Conservation (phyloP, 2,329 filamentous ascomycete genomes). For the Aspergillus texensis region DNA sequence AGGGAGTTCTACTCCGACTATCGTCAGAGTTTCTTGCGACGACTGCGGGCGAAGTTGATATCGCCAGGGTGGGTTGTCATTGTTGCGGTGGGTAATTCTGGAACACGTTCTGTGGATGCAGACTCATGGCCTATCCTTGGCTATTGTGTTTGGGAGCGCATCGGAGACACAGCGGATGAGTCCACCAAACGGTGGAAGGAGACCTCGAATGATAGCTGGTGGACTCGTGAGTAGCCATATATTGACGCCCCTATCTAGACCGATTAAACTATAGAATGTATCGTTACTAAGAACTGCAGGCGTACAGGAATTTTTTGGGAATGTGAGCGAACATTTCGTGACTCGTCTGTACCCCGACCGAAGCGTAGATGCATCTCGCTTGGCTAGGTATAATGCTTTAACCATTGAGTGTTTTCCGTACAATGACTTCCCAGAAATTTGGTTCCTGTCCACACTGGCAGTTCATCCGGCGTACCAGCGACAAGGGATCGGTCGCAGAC, state of each 20-base stretch:
- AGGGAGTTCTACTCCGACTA: constrained; percentile 13
- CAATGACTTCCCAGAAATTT: constrained; percentile 8
- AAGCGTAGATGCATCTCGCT: constrained; percentile 13
- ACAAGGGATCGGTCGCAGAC: constrained; percentile 18
- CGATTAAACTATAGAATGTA: not conserved
- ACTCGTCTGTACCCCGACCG: constrained; percentile 12
- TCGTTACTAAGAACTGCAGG: not conserved
- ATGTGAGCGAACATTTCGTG: constrained; percentile 1
- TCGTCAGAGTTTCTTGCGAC: constrained; percentile 14
- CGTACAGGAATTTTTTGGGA: not conserved
- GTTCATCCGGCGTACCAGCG: constrained; percentile 18
- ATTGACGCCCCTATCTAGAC: no score
- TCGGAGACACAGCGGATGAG: constrained; percentile 7
- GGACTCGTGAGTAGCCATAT: constrained; percentile 5
- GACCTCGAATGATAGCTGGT: constrained; percentile 1
- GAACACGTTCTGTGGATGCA: not conserved
- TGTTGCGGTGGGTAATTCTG: constrained; percentile 6
- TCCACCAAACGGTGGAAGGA: not conserved
- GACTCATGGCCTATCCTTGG: constrained; percentile 2
- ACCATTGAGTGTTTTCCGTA: constrained; percentile 10
- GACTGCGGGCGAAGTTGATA: constrained; percentile 9
- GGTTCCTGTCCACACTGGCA: constrained; percentile 19
- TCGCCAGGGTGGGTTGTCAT: constrained; percentile 14
- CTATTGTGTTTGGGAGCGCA: constrained; percentile 11
- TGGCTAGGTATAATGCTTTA: constrained; percentile 7